Base-by-base conservation (phyloP, 2,329 filamentous ascomycete genomes). In the Trichoderma asperellum region DNA sequence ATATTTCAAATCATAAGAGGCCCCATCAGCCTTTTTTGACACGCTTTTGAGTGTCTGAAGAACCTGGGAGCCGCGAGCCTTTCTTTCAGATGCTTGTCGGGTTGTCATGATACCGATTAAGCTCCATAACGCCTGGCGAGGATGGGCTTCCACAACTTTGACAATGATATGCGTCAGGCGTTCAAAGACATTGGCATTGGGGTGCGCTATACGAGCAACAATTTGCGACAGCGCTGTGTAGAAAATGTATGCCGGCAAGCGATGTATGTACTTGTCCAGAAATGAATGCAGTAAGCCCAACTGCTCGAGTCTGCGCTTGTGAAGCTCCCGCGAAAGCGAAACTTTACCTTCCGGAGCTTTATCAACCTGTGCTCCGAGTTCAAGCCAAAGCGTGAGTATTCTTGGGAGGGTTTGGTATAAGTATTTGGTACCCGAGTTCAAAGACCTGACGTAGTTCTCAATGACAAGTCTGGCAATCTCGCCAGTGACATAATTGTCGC, bases 321-420 rank as follows among this genome's bases (percentile, higher is more conserved):
- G 81, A 69, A 89, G 80, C 78, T 87, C 84, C 70, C 81, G 80
- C 40, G 84, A 86, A 56, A 86, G 78, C 49, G 81, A 87, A 18
- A 84, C 81, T 75, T 87, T 88, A 55, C 81, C 85, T 60, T 87
- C 85, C 0, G 86, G 85, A 5, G 86, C 80, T 73, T 89, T 88
- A 75, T 92, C 87, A 43, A 93, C 84, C 70, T 92, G 89, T 47
- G 91, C 90, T 6, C 93, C 95, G 71, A 99, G 87, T 75, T 97
- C 95, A 47, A 99, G 84, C 95, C 96, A 99, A 2, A 99, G 84
- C 0, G 96, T 99, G 52, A 99, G 82, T 57, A 97, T 86, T 71
- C 96, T 92, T 0, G 96, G 96, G 40, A 99, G 83, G 0, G 94
- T 97, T 79, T 98, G 94, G 75, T 97, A 97, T 55, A 97, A 88